These are phyloP conservation scores for Hylodesmum podocarpum DNA, from an alignment of 306 rosid species.

Conservation along the genomic window DNA sequence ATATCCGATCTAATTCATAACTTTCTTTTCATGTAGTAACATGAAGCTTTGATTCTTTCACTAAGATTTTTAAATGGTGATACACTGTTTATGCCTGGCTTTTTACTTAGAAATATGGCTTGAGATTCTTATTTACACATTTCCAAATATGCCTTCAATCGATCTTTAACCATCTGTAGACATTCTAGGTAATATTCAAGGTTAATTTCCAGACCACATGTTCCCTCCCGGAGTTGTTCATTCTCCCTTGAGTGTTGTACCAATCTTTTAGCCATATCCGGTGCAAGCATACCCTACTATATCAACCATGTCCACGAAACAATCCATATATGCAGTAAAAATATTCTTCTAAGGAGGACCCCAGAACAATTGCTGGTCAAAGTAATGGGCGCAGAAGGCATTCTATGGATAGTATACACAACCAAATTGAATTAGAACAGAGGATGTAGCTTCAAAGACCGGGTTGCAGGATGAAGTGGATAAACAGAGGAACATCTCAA, in stretches of 20 bases:
- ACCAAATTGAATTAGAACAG: constrained; percentile 58
- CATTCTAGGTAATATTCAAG: constrained; percentile 72
- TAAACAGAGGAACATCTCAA: constrained; percentile 54
- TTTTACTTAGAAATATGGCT: constrained; percentile 21
- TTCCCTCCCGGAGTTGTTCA: constrained; percentile 91
- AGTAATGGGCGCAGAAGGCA: constrained; percentile 66
- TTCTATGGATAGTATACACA: constrained; percentile 73
- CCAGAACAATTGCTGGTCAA: constrained; percentile 53
- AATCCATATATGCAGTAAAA: constrained; percentile 74
- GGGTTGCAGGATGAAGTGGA: constrained; percentile 59
- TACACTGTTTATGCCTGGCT: neutral
- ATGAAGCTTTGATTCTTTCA: neutral
- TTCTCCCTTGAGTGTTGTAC: constrained; percentile 76
- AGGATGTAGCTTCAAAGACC: constrained; percentile 53
- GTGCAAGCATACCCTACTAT: constrained; percentile 96
- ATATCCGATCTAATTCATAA: neutral
- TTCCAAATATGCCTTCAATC: constrained; percentile 63
- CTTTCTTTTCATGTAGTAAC: neutral
- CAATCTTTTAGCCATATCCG: constrained; percentile 78
- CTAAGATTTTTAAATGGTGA: constrained; percentile 9
- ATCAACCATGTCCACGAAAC: constrained; percentile 72
- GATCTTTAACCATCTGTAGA: constrained; percentile 61
- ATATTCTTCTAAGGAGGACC: constrained; percentile 66
- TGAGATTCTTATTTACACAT: constrained; percentile 33
- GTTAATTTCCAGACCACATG: constrained; percentile 88